Percentiles rank a stretch among this genome's conserved stretches.
These are phyloP conservation scores for Beauveria medogensis DNA, from an alignment of 2,329 filamentous ascomycete species.

Conservation along the genomic window DNA sequence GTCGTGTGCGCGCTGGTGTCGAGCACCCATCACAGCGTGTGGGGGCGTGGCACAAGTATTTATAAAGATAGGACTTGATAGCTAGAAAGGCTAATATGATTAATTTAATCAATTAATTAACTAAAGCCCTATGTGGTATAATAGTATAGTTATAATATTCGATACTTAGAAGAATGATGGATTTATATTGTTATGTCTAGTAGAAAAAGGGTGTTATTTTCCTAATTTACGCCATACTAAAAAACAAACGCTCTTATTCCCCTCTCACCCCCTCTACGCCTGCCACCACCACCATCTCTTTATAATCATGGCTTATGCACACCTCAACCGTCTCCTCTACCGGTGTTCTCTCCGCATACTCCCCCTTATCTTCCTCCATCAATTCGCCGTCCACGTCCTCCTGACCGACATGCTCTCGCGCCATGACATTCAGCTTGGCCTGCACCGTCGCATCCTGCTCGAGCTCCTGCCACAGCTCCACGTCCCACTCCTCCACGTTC, in stretches of 20 bases:
- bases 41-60: too few relatives aligned
- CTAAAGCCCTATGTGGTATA: too few relatives aligned
- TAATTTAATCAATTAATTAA: too few relatives aligned
- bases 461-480: slow-evolving; percentile 51
- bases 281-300: background rate
- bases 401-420: slow-evolving; percentile 24
- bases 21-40: too few relatives aligned
- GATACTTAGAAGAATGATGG: background rate
- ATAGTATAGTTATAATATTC: background rate
- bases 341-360: background rate
- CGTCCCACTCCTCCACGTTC: slow-evolving; percentile 41
- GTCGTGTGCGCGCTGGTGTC: too few relatives aligned
- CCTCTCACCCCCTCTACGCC: background rate
- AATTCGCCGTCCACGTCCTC: slow-evolving; percentile 18
- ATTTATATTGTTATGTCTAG: background rate
- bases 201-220: slow-evolving; percentile 6
- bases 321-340: slow-evolving; percentile 4
- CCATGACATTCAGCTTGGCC: slow-evolving; percentile 34
- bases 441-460: slow-evolving; percentile 41
- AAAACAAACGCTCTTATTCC: slow-evolving; percentile 1
- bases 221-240: slow-evolving; percentile 5
- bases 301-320: background rate
- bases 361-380: slow-evolving; percentile 15
- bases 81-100: too few relatives aligned
- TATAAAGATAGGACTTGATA: too few relatives aligned